These are phyloP conservation scores for Crithidia brevicula DNA, from an alignment of 208 protist genomes.

Conservation along the genomic window DNA sequence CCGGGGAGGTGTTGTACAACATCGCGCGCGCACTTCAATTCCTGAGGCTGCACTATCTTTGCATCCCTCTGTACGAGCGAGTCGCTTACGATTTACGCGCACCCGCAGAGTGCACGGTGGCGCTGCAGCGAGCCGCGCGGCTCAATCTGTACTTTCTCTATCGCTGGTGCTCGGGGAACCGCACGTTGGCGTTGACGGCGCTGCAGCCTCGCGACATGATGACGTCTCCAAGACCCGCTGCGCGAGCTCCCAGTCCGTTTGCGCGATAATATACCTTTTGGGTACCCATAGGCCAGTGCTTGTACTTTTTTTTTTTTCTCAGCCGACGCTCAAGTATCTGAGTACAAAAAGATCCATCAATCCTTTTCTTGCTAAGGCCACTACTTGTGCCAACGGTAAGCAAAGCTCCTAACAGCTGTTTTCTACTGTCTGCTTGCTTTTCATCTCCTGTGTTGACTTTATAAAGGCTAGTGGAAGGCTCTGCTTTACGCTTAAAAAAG, in stretches of 20 bases:
- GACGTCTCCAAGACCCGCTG: background rate
- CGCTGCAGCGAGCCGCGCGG: conserved; percentile 68
- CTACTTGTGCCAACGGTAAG: too few species aligned
- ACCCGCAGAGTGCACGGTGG: conserved; percentile 66
- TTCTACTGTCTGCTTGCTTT: too few species aligned
- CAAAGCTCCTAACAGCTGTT: too few species aligned
- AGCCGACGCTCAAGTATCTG: too few species aligned
- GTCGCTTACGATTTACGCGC: conserved; percentile 64
- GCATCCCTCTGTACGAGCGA: conserved; percentile 81
- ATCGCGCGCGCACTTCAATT: conserved; percentile 80
- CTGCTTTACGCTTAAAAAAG: too few species aligned
- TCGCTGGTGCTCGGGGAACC: conserved; percentile 69
- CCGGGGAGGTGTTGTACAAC: conserved; percentile 88
- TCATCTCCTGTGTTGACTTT: too few species aligned
- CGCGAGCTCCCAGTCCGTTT: conserved; percentile 1
- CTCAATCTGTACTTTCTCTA: conserved; percentile 86
- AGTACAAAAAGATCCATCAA: too few species aligned
- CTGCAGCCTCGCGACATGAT: conserved; percentile 35
- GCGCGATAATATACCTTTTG: too few species aligned
- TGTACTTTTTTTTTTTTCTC: background rate
- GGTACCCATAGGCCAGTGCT: too few species aligned
- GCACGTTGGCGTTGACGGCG: conserved; percentile 51
- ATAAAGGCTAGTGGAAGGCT: too few species aligned
- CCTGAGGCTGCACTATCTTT: conserved; percentile 66
- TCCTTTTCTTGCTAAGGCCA: too few species aligned